A percentile compares a stretch with the other conserved stretches of the same genome.
Evolutionary conservation across 208 protist species (phyloP).

Genomic region (Leishmania mexicana): DNA sequence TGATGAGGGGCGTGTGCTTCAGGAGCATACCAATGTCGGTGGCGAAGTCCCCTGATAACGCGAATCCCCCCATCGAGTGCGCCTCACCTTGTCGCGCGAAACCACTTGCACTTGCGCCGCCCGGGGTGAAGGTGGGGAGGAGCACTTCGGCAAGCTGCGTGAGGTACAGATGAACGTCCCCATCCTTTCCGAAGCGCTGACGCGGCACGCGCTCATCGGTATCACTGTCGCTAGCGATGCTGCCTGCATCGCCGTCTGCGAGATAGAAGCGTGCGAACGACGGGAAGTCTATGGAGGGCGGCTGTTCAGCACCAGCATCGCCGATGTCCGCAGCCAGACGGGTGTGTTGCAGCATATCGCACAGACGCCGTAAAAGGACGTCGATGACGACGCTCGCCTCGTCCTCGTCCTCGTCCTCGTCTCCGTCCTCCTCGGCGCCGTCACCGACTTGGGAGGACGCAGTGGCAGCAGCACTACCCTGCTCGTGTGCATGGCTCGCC

Average conservation of each 20-base stretch:
- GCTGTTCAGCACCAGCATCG: not conserved
- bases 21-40: slow-evolving; percentile 13
- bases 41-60: slow-evolving; percentile 18
- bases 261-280: slow-evolving; percentile 36
- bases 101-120: not conserved
- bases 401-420: not conserved
- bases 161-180: slow-evolving; percentile 3
- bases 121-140: slow-evolving; percentile 6
- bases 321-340: not conserved
- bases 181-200: not conserved
- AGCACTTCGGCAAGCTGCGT: slow-evolving; percentile 12
- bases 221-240: not conserved
- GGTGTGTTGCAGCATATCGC: slow-evolving; percentile 18
- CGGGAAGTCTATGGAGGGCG: slow-evolving; percentile 12
- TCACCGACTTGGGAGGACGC: not conserved
- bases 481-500: not conserved
- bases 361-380: slow-evolving; percentile 9
- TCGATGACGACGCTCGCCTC: slow-evolving; percentile 3
- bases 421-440: not conserved
- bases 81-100: not conserved
- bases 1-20: slow-evolving; percentile 15
- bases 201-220: not conserved
- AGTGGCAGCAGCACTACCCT: not conserved
- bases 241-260: not conserved
- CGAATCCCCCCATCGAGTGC: not conserved